phyloP scores from a whole-genome alignment of 2,329 filamentous ascomycete species.

The Colletotrichum falcatum region DNA sequence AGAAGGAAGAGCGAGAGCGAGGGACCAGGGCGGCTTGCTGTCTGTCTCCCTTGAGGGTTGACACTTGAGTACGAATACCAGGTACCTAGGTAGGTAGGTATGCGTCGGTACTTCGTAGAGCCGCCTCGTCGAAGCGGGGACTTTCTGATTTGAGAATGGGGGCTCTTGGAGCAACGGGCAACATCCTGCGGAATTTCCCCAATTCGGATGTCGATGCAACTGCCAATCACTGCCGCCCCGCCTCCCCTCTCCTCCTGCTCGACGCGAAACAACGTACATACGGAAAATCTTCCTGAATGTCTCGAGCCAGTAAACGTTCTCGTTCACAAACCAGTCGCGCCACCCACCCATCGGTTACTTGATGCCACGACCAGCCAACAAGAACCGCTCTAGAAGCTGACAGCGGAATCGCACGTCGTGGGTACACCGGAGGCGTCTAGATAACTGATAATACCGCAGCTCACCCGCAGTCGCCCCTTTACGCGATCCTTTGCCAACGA shows the following conservation, averaged over 20 bases:
- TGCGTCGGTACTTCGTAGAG: too few relatives aligned
- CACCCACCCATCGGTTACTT: too few relatives aligned
- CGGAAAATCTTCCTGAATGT: too few relatives aligned
- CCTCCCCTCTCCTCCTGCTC: too few relatives aligned
- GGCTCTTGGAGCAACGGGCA: neutral
- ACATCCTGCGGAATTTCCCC: conserved; percentile 6
- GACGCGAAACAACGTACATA: neutral
- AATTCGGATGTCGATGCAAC: neutral
- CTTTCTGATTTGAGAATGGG: neutral
- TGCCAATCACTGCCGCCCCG: neutral
- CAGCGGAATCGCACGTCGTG: neutral
- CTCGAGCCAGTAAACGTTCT: too few relatives aligned
- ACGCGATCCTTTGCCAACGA: neutral
- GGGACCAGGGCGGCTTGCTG: too few relatives aligned
- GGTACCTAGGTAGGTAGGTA: too few relatives aligned
- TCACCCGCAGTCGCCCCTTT: neutral
- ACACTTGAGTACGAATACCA: too few relatives aligned
- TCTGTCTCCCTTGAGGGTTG: too few relatives aligned
- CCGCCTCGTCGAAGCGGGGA: neutral
- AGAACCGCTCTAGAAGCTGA: neutral
- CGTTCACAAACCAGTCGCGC: too few relatives aligned
- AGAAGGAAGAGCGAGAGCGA: too few relatives aligned
- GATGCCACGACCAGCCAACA: too few relatives aligned
- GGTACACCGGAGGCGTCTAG: neutral
- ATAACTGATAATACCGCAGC: neutral